Evolutionary conservation across 2,329 filamentous ascomycete genomes (phyloP), one percentile per base, ranked within the genome.

Genomic region (Calonectria fujianensis): DNA sequence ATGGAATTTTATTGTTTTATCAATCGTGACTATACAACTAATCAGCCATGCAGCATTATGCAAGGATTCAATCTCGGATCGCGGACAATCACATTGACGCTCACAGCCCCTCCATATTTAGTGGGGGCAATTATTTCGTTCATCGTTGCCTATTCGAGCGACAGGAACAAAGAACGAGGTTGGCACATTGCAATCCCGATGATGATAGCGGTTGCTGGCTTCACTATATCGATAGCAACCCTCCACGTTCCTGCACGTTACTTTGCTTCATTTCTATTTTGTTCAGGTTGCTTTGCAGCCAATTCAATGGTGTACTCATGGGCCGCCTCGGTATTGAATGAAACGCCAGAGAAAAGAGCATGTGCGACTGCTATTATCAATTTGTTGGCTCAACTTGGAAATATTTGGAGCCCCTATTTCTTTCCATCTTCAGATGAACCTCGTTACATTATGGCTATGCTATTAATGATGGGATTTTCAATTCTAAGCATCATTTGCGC

Each of bases 291-390:
- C 32, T 80, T 79, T 52, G 72, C 80, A 3, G 81, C 82, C 18
- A 86, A 85, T 70, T 80, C 83, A 0, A 73, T 85, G 29, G 82
- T 85, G 3, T 84, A 82, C 48, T 81, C 79, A n/a, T 86, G 84
- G 85, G 83, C 82, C 0, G 80, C 81, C 6, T 80, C 79, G 14
- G 80, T 82, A 7, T 77, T 85, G 8, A 82, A 80, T 48, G 79
- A 83, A 52, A 85, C 85, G 2, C 82, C 84, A 0, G 84, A 85
- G 77, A 85, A 86, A 69, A 50, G 80, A 65, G 59, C 69, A 31
- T 54, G 50, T 11, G 37, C 69, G 8, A 57, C 69, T 16, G 37
- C 48, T 13, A 71, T 81, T 3, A 76, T 79, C 20, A 81, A 81
- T 27, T 39, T 81, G 29, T 39, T 66, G 16, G 54, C 50, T 45